Conservation (phyloP, 208 protist genomes). For the Eutreptiella sp. region DNA sequence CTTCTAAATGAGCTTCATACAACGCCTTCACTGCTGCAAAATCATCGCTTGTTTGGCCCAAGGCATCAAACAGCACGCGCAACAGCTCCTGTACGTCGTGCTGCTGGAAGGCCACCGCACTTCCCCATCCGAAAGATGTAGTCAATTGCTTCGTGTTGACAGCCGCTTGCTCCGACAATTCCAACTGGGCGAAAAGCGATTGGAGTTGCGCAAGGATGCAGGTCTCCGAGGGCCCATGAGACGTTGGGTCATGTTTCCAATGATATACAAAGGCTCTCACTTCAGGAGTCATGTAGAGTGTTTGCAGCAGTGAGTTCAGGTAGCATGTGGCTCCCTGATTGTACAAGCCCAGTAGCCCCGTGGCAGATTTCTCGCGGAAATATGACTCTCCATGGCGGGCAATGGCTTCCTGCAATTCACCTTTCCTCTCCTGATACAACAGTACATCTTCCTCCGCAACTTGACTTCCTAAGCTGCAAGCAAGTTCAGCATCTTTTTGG, state of each 20-base stretch:
- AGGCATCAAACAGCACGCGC: constrained; percentile 35
- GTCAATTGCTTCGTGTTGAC: constrained; percentile 38
- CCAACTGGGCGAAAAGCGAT: constrained; percentile 25
- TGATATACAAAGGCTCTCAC: constrained; percentile 35
- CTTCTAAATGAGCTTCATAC: neutral
- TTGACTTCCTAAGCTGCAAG: no score
- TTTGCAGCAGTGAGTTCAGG: constrained; percentile 75
- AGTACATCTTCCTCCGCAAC: no score
- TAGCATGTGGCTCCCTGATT: constrained; percentile 68
- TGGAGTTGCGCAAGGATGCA: constrained; percentile 34
- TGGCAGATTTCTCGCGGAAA: no score
- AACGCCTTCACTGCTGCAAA: constrained; percentile 1
- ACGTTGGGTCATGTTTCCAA: neutral
- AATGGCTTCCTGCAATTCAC: no score
- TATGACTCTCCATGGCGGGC: no score
- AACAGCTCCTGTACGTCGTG: constrained; percentile 46
- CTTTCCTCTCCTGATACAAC: no score
- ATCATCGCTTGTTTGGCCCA: constrained; percentile 6
- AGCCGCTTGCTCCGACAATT: neutral
- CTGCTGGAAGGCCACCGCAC: constrained; percentile 34
- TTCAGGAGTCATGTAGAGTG: constrained; percentile 56
- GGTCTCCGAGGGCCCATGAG: no score
- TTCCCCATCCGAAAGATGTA: constrained; percentile 38
- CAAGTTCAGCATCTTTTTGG: no score
- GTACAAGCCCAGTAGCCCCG: constrained; percentile 36